Evolutionary conservation across 2,329 filamentous ascomycete genomes (phyloP).

Genomic region (Phyllachora maydis): DNA sequence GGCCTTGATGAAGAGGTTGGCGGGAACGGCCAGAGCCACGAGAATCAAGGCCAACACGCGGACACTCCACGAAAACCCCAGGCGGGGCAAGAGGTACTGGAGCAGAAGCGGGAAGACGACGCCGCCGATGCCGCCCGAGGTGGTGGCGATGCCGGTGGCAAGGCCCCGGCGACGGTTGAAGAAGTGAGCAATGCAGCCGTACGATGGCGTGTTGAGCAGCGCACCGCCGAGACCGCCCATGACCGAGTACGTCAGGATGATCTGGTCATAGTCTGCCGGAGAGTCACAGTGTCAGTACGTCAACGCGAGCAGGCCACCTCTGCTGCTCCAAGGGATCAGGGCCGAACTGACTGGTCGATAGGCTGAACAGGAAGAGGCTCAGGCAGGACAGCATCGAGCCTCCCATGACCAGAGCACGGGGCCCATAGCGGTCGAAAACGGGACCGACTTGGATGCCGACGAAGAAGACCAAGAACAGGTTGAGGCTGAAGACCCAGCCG

Average conservation of each 20-base stretch:
- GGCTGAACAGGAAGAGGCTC: slow-evolving; percentile 44
- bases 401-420: slow-evolving; percentile 39
- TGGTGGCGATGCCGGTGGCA: slow-evolving; percentile 65
- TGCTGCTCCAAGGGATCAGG: slow-evolving; percentile 1
- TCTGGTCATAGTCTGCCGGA: slow-evolving; percentile 48
- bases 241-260: slow-evolving; percentile 57
- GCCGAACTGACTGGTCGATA: slow-evolving; percentile 37
- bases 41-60: slow-evolving; percentile 29
- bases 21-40: slow-evolving; percentile 21
- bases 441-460: slow-evolving; percentile 67
- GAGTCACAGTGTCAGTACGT: slow-evolving; percentile 2
- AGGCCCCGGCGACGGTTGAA: slow-evolving; percentile 55
- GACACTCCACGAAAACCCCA: slow-evolving; percentile 27
- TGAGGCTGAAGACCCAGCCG: slow-evolving; percentile 76
- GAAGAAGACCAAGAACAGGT: slow-evolving; percentile 65
- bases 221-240: slow-evolving; percentile 53
- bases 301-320: background rate
- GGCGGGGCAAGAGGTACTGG: slow-evolving; percentile 19
- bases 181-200: slow-evolving; percentile 59
- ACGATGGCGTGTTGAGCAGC: slow-evolving; percentile 57
- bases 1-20: slow-evolving; percentile 25
- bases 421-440: slow-evolving; percentile 59
- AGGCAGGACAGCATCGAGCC: slow-evolving; percentile 42
- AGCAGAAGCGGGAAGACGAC: slow-evolving; percentile 35
- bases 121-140: slow-evolving; percentile 50